Base-by-base conservation (phyloP, 1,139 yeast species). In the Lipomyces yarrowii region DNA sequence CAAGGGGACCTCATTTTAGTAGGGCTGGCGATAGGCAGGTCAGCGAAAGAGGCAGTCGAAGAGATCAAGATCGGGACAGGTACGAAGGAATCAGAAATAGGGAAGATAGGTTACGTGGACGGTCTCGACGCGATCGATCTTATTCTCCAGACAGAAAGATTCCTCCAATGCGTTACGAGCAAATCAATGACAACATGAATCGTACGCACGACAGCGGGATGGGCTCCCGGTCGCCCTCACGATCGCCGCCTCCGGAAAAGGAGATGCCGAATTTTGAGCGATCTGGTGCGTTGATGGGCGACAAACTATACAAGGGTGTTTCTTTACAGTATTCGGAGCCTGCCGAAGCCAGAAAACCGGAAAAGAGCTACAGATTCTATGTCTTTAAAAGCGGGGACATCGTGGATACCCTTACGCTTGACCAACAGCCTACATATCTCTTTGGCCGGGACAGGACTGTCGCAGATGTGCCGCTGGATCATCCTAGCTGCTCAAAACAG, bases 381-480 rank as follows among this genome's bases (percentile, higher is more conserved):
- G 65, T 72, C 63, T 75, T 79, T 74, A 68, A 68, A 62, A 67
- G 71, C 56, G 74, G 75, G 71, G 72, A 77, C 59, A 65, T 75
- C 64, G 68, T 77, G 0, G 74, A 72, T 13, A 76, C 76, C 42
- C 73, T 75, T 62, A 71, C 73, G 7, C 72, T 83, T 35, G 74
- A 74, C 32, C 73, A 71, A 3, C 78, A 75, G 57, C 74, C 79
- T 15, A 75, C 71, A 56, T 80, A 77, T 61, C 70, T 83, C 2
- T 71, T 86, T 13, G 89, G 89, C 0, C 76, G 87, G 53, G 86
- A 83, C 67, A 71, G 72, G 6, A 74, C 78, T 13, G 73, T 82
- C 0, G 81, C 80, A 30, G 86, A 86, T 71, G 78, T 86, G 1
- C 74, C 77, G 13, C 74, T 84, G 1, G 78, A 79, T 21, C 82